A percentile compares a stretch with the other conserved stretches of the same genome.
phyloP scores from a whole-genome alignment of 768 basidiomycete species.

The Omphalotus guepiniiformis region DNA sequence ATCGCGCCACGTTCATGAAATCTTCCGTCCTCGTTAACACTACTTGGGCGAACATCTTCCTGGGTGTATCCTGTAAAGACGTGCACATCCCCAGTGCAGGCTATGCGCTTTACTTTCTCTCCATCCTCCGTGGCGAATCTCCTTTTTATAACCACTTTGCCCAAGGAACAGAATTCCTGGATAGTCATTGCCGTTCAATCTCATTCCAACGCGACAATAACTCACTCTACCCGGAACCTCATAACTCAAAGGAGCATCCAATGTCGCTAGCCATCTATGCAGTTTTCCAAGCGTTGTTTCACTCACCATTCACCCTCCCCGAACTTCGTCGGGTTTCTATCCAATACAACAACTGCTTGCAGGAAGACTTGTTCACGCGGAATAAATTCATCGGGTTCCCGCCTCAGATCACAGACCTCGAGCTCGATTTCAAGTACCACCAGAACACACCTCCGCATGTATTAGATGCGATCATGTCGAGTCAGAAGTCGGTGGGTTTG shows the following conservation, averaged over 20 bases:
- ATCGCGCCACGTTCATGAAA: constrained; percentile 4
- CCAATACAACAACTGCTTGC: background rate
- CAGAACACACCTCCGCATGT: background rate
- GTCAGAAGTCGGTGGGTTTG: background rate
- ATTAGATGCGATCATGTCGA: background rate
- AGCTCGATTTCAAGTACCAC: background rate
- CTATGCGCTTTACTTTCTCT: constrained; percentile 1
- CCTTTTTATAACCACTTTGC: background rate
- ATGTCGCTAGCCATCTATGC: constrained; percentile 2
- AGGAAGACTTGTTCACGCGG: background rate
- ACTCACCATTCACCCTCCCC: background rate
- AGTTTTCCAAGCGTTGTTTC: background rate
- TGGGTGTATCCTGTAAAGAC: background rate
- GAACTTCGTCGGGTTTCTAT: constrained; percentile 4
- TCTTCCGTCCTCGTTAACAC: background rate
- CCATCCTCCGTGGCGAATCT: constrained; percentile 3
- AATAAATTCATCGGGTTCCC: constrained; percentile 2
- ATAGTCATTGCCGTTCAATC: background rate
- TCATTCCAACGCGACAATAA: constrained; percentile 2
- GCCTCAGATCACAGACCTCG: constrained; percentile 1
- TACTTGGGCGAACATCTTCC: background rate
- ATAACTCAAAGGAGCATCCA: background rate
- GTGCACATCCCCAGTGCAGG: constrained; percentile 1
- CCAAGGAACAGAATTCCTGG: background rate
- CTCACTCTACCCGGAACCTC: background rate